These are phyloP conservation scores for Talaromyces stipitatus DNA, from an alignment of 495 filamentous ascomycete species.

Conservation along the genomic window DNA sequence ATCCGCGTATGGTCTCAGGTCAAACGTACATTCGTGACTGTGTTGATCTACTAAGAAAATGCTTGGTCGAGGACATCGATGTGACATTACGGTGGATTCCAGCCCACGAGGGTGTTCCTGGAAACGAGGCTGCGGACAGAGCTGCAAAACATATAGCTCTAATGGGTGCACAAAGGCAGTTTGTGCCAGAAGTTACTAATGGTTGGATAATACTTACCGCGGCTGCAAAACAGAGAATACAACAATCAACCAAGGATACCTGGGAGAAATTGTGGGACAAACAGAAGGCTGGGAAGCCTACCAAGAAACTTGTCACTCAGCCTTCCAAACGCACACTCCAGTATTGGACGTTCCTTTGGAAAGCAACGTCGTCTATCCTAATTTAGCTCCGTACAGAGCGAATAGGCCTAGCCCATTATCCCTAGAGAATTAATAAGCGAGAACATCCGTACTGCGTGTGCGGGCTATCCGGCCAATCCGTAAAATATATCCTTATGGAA, in stretches of 20 bases:
- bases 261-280: conserved; percentile 6
- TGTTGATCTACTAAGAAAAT: not conserved
- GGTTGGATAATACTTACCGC: not conserved
- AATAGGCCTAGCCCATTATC: too few relatives aligned
- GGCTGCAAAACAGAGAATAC: not conserved
- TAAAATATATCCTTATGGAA: conserved; percentile 21
- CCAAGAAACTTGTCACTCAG: conserved; percentile 7
- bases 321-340: not conserved
- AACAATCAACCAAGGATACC: too few relatives aligned
- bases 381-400: too few relatives aligned
- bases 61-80: not conserved
- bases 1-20: too few relatives aligned
- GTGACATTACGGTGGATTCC: conserved; percentile 7
- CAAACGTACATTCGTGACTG: too few relatives aligned
- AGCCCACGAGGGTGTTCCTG: conserved; percentile 11
- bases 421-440: too few relatives aligned
- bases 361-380: too few relatives aligned
- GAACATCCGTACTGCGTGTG: too few relatives aligned
- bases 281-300: conserved; percentile 2
- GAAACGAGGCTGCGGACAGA: conserved; percentile 12
- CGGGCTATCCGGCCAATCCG: too few relatives aligned
- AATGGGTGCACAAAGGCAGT: not conserved
- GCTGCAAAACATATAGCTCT: conserved; percentile 7
- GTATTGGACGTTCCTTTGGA: too few relatives aligned
- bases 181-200: not conserved